Conservation (phyloP, 495 filamentous ascomycete genomes). For the Penicillium parvum region DNA sequence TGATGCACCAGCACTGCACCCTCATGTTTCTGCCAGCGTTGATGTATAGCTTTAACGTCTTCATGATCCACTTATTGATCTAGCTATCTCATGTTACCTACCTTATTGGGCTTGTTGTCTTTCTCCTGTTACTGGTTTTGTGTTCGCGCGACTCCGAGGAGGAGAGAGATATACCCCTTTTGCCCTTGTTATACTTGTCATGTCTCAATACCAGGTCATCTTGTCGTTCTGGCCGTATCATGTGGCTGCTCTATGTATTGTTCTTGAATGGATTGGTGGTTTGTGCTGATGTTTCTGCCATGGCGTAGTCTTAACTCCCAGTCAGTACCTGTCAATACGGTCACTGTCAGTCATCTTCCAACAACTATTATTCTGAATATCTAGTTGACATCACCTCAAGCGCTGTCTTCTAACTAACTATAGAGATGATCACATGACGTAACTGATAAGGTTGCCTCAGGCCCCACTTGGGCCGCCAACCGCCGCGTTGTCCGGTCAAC, state of each 20-base stretch:
- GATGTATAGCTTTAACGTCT: conserved; percentile 14
- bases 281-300: too few relatives aligned
- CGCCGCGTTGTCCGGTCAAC: conserved; percentile 30
- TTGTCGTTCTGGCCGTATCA: conserved; percentile 3
- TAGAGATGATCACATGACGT: too few relatives aligned
- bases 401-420: too few relatives aligned
- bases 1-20: conserved; percentile 5
- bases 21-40: conserved; percentile 22
- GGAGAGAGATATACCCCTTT: conserved; percentile 29
- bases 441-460: too few relatives aligned
- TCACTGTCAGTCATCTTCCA: too few relatives aligned
- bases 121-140: conserved; percentile 6
- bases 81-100: conserved; percentile 3
- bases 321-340: too few relatives aligned
- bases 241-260: neutral
- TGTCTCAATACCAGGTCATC: conserved; percentile 27
- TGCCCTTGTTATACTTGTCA: conserved; percentile 25
- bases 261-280: neutral
- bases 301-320: too few relatives aligned
- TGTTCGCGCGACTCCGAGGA: conserved; percentile 13
- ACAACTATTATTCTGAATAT: neutral
- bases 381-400: too few relatives aligned
- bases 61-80: conserved; percentile 10
- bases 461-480: neutral
- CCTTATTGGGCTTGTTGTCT: conserved; percentile 17